A percentile compares a stretch with the other conserved stretches of the same genome.
phyloP scores from a whole-genome alignment of 192 early-diverging fungal genomes.

The Chytriomyces sp. region DNA sequence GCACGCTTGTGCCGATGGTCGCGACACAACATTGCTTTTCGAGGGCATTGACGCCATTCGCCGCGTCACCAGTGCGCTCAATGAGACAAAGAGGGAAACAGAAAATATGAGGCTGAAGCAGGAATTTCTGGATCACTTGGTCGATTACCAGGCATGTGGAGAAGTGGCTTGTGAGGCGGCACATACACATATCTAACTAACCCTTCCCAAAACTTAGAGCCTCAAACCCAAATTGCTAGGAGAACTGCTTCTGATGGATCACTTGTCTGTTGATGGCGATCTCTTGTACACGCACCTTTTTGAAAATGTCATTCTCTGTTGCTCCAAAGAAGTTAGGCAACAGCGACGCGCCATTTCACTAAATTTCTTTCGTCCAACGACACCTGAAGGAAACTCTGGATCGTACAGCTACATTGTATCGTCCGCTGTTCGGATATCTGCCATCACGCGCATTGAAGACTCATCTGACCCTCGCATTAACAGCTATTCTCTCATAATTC shows the following conservation, averaged over 20 bases:
- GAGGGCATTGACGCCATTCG: slow-evolving; percentile 80
- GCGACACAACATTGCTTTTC: slow-evolving; percentile 29
- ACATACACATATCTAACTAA: neutral
- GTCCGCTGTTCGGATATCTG: slow-evolving; percentile 82
- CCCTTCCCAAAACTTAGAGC: neutral
- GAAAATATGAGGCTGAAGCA: slow-evolving; percentile 80
- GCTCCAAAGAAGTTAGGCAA: slow-evolving; percentile 80
- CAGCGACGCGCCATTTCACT: neutral
- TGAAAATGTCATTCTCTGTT: slow-evolving; percentile 66
- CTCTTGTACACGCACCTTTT: neutral
- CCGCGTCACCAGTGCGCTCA: slow-evolving; percentile 82
- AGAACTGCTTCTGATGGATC: neutral
- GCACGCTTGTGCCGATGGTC: slow-evolving; percentile 34
- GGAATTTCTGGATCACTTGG: slow-evolving; percentile 80
- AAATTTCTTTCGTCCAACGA: slow-evolving; percentile 54
- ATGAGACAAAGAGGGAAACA: slow-evolving; percentile 87
- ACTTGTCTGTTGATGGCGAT: neutral
- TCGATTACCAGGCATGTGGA: slow-evolving; percentile 68
- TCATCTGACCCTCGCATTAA: slow-evolving; percentile 41
- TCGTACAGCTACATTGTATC: slow-evolving; percentile 54
- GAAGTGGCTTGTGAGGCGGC: neutral
- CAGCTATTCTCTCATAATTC: slow-evolving; percentile 63
- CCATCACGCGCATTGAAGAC: slow-evolving; percentile 73
- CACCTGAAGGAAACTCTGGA: slow-evolving; percentile 15
- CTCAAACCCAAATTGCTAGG: neutral